Evolutionary conservation across 805 yeast genomes (phyloP), one percentile per base, ranked within the genome.

Genomic region (Ogataea nakhonphanomensis): DNA sequence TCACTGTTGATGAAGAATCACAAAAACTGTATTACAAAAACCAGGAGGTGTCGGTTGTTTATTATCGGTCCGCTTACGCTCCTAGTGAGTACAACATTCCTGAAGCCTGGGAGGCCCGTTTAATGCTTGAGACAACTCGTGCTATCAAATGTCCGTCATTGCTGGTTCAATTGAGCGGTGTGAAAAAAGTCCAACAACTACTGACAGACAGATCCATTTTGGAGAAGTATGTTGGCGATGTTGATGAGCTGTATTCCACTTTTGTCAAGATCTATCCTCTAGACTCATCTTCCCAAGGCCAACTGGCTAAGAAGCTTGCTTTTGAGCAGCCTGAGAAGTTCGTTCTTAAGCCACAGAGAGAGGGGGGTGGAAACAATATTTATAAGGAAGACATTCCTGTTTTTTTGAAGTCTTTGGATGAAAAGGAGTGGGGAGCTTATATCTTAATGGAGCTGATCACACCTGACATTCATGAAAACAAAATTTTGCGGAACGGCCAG

Each of bases 291-390:
- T 67, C 64, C 28, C 69, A 71, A 25, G 96, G 96, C 3, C 50
- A 54, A 30, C 42, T 55, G 26, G 96, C 93, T 5, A 78, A 75
- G 43, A 65, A 73, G 44, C 61, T 86, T 32, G 95, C 95, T 1
- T 66, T 82, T 33, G 79, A 76, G 46, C 45, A 62, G 2, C 91
- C 96, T 0, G 78, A 76, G 39, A 70, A 73, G 17, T 93, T 69
- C 59, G 99, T 93, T 1, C 71, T 93, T 53, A 93, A 93, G 58
- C 99, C 99, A 4, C 99, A 93, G 64, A 77, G 99, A 67, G 99
- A 93, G 69, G 99, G 99, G 28, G 99, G 99, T 33, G 99, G 99
- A 13, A 89, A 93, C 62, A 93, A 93, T 59, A 76, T 93, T 39
- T 93, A 93, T 64, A 85, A 86, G 55, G 78, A 79, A 26, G 84